Evolutionary conservation across 371 early-diverging fungal species (phyloP).

Genomic region (Mortierella sp.): DNA sequence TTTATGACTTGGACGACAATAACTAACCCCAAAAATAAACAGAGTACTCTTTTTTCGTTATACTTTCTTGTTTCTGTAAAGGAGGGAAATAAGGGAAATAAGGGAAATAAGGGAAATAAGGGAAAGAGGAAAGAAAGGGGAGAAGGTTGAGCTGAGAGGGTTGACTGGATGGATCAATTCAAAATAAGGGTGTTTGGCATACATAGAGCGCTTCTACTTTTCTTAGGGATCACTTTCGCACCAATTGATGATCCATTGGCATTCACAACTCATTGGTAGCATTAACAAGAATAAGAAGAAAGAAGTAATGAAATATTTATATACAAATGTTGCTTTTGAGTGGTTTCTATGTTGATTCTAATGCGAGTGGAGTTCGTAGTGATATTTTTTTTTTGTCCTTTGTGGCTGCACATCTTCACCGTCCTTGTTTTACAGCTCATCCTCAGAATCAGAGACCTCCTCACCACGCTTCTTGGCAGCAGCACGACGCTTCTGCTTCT

Average conservation of each 20-base stretch:
- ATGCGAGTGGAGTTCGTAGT: not conserved
- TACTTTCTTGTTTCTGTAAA: too few relatives aligned
- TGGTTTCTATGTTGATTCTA: not conserved
- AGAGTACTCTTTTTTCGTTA: too few relatives aligned
- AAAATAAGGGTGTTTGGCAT: too few relatives aligned
- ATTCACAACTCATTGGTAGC: not conserved
- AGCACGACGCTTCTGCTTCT: conserved; percentile 32
- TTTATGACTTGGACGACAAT: too few relatives aligned
- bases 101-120: too few relatives aligned
- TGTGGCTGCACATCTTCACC: not conserved
- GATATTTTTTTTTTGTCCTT: not conserved
- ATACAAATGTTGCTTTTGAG: not conserved
- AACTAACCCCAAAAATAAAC: too few relatives aligned
- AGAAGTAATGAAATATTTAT: not conserved
- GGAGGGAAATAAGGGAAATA: too few relatives aligned
- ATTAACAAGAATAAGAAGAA: not conserved
- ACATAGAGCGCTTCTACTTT: too few relatives aligned
- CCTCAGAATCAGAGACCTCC: conserved; percentile 30
- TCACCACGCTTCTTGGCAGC: conserved; percentile 35
- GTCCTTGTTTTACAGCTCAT: conserved; percentile 4
- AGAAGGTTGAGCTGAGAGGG: too few relatives aligned
- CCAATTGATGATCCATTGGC: not conserved
- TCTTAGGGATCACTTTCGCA: not conserved
- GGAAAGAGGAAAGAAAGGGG: too few relatives aligned
- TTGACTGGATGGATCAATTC: too few relatives aligned